Evolutionary conservation across 257 asterid species (phyloP), one percentile per base, ranked within the genome.

Genomic region (Pogostemon cablin): DNA sequence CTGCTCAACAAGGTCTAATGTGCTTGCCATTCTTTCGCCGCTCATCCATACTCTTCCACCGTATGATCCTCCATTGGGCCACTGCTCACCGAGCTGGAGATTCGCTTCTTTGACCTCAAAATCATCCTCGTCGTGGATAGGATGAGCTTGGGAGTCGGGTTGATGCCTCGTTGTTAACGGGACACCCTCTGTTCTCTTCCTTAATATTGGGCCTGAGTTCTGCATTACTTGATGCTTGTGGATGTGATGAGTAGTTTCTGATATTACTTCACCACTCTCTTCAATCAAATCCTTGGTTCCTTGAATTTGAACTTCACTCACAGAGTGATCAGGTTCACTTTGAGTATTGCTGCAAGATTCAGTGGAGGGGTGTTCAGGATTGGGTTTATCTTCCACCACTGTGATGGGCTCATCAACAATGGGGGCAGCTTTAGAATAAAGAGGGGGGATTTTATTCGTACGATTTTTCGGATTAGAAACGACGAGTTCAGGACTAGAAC

Each of bases 1-100:
- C 67, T 88, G 91, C 86, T 90, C 93, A 12, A 90, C 96, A 3
- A 90, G 95, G 75, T 90, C 95, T 15, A 81, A 67, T 3, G 92
- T 75, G 85, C 76, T 77, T 3, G 87, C 49, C 55, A 54, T 76
- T 75, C 90, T 83, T 71, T 90, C 91, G 4, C 86, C 80, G 7
- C 74, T 80, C 79, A 83, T 69, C 90, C 88, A 79, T 12, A 85
- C 90, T 75, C 87, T 67, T 25, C 32, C 32, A 38, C 80, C 78
- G 10, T 63, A 73, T 15, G 70, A 64, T 58, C 80, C 79, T 0
- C 76, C 75, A 11, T 42, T 71, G 1, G 81, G 80, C 89, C 91
- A 87, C 61, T 77, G 77, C 75, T 86, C 84, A 3, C 93, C 86
- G 0, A 84, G 84, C 64, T 80, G 87, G 62, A 81, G 86, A 55